phyloP scores from a whole-genome alignment of 768 basidiomycete genomes.

The Podaxis carcinomalis region DNA sequence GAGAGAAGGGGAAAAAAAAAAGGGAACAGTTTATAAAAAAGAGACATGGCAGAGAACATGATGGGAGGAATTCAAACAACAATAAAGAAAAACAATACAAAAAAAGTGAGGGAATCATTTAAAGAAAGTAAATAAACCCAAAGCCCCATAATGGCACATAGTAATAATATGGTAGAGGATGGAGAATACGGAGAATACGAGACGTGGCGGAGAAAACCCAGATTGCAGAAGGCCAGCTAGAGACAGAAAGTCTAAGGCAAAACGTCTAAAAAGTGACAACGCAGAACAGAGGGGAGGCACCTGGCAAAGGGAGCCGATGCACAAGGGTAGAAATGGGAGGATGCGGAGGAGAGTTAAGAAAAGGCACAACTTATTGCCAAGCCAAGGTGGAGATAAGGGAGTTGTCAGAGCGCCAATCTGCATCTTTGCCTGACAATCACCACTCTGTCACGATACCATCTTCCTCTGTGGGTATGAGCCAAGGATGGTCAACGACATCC shows the following conservation, averaged over 20 bases:
- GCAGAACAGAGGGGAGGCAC: not conserved
- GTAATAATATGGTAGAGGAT: slow-evolving; percentile 10
- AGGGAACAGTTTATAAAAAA: not conserved
- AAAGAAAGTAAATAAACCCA: slow-evolving; percentile 5
- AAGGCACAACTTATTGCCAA: not conserved
- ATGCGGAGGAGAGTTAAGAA: not conserved
- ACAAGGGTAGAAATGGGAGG: not conserved
- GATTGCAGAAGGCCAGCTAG: not conserved
- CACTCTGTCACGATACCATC: slow-evolving; percentile 43
- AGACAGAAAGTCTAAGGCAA: slow-evolving; percentile 2
- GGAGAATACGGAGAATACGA: not conserved
- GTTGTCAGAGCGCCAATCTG: not conserved
- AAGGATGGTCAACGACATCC: slow-evolving; percentile 71
- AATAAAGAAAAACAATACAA: not conserved
- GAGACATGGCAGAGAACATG: not conserved
- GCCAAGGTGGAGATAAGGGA: not conserved
- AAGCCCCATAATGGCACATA: slow-evolving; percentile 11
- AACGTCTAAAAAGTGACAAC: not conserved
- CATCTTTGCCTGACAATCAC: slow-evolving; percentile 22
- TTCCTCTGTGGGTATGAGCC: slow-evolving; percentile 48
- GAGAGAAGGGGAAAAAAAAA: slow-evolving; percentile 3
- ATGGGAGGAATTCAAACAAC: not conserved
- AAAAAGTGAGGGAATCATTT: slow-evolving; percentile 6
- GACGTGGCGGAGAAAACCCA: slow-evolving; percentile 3
- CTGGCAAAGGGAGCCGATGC: not conserved